Evolutionary conservation across 257 asterid genomes (phyloP).

Genomic region (Ilex aquifolium): DNA sequence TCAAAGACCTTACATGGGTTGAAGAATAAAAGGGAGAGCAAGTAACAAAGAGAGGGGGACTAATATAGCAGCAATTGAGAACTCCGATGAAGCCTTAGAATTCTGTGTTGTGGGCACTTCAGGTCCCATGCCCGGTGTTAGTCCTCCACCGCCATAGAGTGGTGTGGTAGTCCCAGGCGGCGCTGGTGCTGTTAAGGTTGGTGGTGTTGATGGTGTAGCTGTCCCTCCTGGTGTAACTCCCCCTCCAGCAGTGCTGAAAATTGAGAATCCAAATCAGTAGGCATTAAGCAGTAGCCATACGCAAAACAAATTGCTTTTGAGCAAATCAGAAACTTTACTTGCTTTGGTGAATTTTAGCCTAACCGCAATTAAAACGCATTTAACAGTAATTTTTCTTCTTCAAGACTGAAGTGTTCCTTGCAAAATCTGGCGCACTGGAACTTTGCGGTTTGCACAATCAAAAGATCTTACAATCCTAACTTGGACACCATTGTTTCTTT

Average conservation of each 20-base stretch:
- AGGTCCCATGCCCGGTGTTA: slow-evolving; percentile 32
- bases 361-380: no score
- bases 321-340: no score
- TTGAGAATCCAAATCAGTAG: slow-evolving; percentile 6
- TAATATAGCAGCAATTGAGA: slow-evolving; percentile 10
- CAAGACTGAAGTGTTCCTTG: no score
- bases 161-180: slow-evolving; percentile 35
- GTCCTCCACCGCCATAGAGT: slow-evolving; percentile 32
- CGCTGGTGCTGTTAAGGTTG: slow-evolving; percentile 25
- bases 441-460: no score
- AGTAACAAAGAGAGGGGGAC: slow-evolving; percentile 18
- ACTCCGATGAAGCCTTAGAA: slow-evolving; percentile 19
- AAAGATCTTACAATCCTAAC: no score
- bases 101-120: slow-evolving; percentile 22
- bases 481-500: no score
- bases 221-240: slow-evolving; percentile 17
- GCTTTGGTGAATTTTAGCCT: no score
- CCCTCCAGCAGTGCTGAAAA: slow-evolving; percentile 57
- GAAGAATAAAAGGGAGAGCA: slow-evolving; percentile 16
- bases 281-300: no score
- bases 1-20: slow-evolving; percentile 12
- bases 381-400: no score
- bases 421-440: no score
- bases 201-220: slow-evolving; percentile 20
- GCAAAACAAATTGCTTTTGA: no score